These are phyloP conservation scores for Aspergillus pseudoglaucus DNA, from an alignment of 2,329 filamentous ascomycete genomes.

Conservation along the genomic window DNA sequence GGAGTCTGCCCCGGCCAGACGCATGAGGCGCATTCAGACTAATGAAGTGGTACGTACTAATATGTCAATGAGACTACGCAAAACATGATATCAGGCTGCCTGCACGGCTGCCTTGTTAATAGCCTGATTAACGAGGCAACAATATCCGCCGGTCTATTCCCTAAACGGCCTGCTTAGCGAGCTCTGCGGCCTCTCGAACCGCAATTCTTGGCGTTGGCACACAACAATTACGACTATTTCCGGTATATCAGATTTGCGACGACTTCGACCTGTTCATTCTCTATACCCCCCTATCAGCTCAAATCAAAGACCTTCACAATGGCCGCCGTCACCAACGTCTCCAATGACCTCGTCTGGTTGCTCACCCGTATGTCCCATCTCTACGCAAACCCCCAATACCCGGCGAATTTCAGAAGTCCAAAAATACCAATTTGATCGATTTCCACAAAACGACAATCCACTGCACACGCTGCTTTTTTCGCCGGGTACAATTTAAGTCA, in stretches of 20 bases:
- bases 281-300: slow-evolving; percentile 11
- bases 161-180: slow-evolving; percentile 35
- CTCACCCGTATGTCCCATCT: slow-evolving; percentile 69
- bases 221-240: slow-evolving; percentile 16
- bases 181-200: slow-evolving; percentile 13
- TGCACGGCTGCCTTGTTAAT: not conserved
- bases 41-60: not conserved
- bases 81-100: not conserved
- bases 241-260: slow-evolving; percentile 13
- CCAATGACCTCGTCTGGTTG: slow-evolving; percentile 90
- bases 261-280: slow-evolving; percentile 18
- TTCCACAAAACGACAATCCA: not conserved
- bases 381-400: slow-evolving; percentile 7
- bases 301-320: slow-evolving; percentile 27
- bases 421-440: slow-evolving; percentile 1
- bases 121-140: not conserved
- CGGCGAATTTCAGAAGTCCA: not conserved
- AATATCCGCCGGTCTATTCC: slow-evolving; percentile 20
- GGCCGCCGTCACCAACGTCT: slow-evolving; percentile 61
- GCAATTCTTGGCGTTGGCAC: slow-evolving; percentile 23
- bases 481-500: not conserved
- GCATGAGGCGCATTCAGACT: slow-evolving; percentile 4
- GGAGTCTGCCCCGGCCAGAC: slow-evolving; percentile 6
- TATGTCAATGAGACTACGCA: not conserved
- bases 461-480: not conserved